Base-by-base conservation (phyloP, 2,329 filamentous ascomycete species). In the Colletotrichum ledebouriae region DNA sequence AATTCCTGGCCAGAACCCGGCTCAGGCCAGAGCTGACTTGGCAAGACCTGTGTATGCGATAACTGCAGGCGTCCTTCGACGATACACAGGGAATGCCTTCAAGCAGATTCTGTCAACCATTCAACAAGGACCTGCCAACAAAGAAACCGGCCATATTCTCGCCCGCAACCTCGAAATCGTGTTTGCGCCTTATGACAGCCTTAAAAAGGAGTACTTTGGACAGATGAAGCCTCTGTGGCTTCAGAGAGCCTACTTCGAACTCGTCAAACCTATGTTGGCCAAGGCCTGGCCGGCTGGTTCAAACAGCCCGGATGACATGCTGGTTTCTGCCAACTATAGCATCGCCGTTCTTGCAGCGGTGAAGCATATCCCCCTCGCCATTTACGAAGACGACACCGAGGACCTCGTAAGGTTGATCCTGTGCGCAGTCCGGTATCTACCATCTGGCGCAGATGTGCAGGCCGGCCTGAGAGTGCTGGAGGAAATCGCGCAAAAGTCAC, bases 351-450 rank as follows among this genome's bases (percentile, higher is more conserved):
- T 89, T 5, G 77, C 83, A 0, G 79, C 86, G 53, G 76, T 87
- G 7, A 83, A 80, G 68, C 81, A 87, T 73, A 81, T 88, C 65
- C 77, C 76, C 17, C 86, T 84, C 59, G 74, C 79, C 2, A 81
- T 87, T 17, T 89, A 87, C 73, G 81, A 86, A 49, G 81, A 83
- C 15, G 86, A 89, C 56, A 76, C 81, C 1, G 79, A 79, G 4
- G 75, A 77, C 37, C 78, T 89, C 6, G 76, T 87, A 3, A 82
- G 84, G 9, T 78, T 88, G 15, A 79, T 84, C 6, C 82, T 89
- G 37, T 80, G 81, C 0, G 79, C 82, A 0, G 76, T 86, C 6
- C 80, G 80, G 62, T 83, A 77, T 17, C 76, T 82, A 9, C 77
- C 79, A 4, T 69, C 77, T 12, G 80, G 80, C 4, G 74, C 77